Conservation (phyloP, 2,329 filamentous ascomycete genomes). For the Fusarium liriodendri region DNA sequence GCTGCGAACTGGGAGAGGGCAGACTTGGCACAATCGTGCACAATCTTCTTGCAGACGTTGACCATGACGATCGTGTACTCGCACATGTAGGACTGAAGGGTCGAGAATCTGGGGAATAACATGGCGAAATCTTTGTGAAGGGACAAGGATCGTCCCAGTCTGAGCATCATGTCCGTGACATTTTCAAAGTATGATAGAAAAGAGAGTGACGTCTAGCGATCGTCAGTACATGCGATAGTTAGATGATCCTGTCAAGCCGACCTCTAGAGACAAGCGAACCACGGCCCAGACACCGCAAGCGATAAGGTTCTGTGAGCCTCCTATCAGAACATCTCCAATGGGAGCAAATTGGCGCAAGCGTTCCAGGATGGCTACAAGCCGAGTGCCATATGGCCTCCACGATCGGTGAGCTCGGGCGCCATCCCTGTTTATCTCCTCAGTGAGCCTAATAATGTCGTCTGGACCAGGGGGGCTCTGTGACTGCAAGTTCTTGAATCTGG, state of each 20-base stretch:
- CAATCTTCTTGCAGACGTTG: not conserved
- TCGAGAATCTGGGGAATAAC: fast-evolving
- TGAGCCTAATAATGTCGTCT: not conserved
- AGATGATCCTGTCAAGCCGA: too few relatives aligned
- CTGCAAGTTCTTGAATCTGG: not conserved
- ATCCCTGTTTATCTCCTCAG: not conserved
- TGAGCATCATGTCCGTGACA: not conserved
- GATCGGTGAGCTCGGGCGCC: not conserved
- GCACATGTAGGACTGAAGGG: not conserved
- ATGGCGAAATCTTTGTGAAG: not conserved
- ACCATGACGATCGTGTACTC: not conserved
- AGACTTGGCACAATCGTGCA: not conserved
- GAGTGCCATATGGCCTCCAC: not conserved
- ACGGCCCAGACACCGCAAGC: not conserved
- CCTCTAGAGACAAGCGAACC: not conserved
- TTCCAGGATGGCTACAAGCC: not conserved
- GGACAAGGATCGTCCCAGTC: not conserved
- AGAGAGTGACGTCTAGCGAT: not conserved
- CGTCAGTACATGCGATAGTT: not conserved
- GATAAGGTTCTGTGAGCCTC: not conserved
- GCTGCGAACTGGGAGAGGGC: not conserved
- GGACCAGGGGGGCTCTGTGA: not conserved
- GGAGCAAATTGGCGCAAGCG: not conserved
- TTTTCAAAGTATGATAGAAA: not conserved
- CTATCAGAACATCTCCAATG: not conserved